Percentiles rank a stretch among this genome's conserved stretches.
phyloP scores from a whole-genome alignment of 2,329 filamentous ascomycete genomes.

The Cladosporium sp. region DNA sequence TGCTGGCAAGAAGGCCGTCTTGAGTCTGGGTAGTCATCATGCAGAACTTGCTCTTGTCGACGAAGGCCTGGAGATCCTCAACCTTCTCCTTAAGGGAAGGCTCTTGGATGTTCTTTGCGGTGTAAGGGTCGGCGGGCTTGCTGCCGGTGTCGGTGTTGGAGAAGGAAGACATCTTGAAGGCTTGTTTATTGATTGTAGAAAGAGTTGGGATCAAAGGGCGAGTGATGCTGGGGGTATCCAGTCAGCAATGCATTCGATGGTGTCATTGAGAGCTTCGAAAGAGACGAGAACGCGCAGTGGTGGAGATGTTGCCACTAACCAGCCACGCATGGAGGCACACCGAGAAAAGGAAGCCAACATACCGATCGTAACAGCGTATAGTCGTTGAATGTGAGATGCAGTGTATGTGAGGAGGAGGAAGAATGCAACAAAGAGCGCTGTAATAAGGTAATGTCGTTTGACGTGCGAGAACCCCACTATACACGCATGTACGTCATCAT shows the following conservation, averaged over 20 bases:
- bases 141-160: slow-evolving; percentile 59
- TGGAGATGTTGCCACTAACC: slow-evolving; percentile 4
- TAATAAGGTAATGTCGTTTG: neutral
- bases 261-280: neutral
- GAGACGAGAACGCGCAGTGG: neutral
- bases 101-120: slow-evolving; percentile 70
- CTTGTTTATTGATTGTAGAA: neutral
- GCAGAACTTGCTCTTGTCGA: slow-evolving; percentile 71
- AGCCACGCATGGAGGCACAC: slow-evolving; percentile 1
- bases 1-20: slow-evolving; percentile 65
- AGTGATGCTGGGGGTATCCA: neutral
- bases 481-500: slow-evolving; percentile 6
- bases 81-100: slow-evolving; percentile 69
- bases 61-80: slow-evolving; percentile 67
- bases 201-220: neutral
- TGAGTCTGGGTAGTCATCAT: slow-evolving; percentile 79
- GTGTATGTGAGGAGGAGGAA: neutral
- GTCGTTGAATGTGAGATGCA: neutral
- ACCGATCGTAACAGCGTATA: neutral
- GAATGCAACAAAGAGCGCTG: neutral
- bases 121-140: slow-evolving; percentile 74
- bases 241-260: neutral
- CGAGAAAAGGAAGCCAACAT: slow-evolving; percentile 4
- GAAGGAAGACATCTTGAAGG: slow-evolving; percentile 38
- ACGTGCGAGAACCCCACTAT: neutral